These are phyloP conservation scores for Cucumis melo DNA, from an alignment of 306 rosid species.

Conservation along the genomic window DNA sequence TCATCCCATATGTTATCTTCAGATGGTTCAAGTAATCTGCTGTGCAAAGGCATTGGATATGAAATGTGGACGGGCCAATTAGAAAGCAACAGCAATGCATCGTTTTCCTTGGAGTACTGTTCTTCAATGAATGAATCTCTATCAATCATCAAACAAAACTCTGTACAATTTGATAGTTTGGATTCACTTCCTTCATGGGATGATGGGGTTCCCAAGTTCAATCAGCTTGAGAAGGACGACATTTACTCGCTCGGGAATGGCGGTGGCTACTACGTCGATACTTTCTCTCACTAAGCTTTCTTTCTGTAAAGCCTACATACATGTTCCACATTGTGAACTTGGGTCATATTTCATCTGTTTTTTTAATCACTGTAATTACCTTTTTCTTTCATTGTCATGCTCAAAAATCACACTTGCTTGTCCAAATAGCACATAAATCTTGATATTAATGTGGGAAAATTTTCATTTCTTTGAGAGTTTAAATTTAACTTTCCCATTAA, in stretches of 20 bases:
- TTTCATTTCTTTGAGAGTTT: background rate
- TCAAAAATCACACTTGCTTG: background rate
- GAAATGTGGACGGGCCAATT: constrained; percentile 25
- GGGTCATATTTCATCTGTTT: background rate
- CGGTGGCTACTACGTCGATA: background rate
- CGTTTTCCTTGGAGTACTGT: constrained; percentile 38
- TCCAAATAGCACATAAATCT: background rate
- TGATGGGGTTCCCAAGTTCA: constrained; percentile 16
- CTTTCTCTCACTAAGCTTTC: background rate
- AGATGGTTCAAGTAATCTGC: background rate
- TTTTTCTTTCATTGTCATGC: background rate
- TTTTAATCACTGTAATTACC: background rate
- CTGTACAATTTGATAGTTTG: constrained; percentile 25
- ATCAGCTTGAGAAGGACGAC: constrained; percentile 31
- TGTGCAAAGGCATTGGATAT: background rate
- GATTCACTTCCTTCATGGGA: constrained; percentile 54
- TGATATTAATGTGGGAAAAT: background rate
- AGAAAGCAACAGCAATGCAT: constrained; percentile 23
- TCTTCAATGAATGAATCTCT: constrained; percentile 42
- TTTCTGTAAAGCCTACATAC: background rate
- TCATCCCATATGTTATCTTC: background rate
- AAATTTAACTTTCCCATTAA: background rate
- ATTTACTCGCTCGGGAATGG: background rate
- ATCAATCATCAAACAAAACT: constrained; percentile 15
- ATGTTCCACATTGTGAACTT: constrained; percentile 1